Percentiles rank a stretch among this genome's conserved stretches.
Conservation (phyloP, 208 protist genomes). For the Crithidia thermophila region DNA sequence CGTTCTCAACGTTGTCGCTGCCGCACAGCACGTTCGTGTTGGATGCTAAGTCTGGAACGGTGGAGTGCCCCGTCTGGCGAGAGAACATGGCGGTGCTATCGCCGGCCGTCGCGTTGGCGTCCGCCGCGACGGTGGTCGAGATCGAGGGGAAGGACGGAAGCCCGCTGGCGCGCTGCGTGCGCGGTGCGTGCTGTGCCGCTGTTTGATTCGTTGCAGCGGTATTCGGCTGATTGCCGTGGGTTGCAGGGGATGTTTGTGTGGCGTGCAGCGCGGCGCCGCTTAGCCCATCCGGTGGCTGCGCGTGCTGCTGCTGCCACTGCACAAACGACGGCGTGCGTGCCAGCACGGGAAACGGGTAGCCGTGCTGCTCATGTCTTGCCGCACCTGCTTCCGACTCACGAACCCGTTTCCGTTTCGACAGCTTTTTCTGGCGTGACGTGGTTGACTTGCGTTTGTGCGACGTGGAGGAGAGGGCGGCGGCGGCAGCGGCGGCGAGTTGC, state of each 20-base stretch:
- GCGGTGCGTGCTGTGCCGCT: neutral
- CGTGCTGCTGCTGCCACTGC: conserved; percentile 17
- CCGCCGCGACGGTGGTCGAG: neutral
- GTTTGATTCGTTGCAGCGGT: neutral
- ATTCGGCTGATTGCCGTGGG: too few species aligned
- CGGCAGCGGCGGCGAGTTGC: neutral
- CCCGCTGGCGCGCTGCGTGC: neutral
- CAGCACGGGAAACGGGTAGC: neutral
- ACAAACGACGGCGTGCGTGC: conserved; percentile 26
- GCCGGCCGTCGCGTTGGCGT: neutral
- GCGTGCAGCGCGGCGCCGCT: too few species aligned
- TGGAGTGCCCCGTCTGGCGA: neutral
- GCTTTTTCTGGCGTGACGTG: neutral
- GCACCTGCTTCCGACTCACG: too few species aligned
- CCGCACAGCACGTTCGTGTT: too few species aligned
- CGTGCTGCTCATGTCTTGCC: neutral
- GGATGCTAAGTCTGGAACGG: too few species aligned
- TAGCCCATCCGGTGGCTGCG: too few species aligned
- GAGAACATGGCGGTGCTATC: neutral
- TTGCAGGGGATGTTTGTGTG: too few species aligned
- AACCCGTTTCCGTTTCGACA: neutral
- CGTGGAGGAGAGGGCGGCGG: neutral
- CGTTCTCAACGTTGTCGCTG: neutral
- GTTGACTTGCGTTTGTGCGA: too few species aligned
- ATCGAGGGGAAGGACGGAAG: neutral